phyloP scores from a whole-genome alignment of 495 filamentous ascomycete species.

The Penicillium arizonense region DNA sequence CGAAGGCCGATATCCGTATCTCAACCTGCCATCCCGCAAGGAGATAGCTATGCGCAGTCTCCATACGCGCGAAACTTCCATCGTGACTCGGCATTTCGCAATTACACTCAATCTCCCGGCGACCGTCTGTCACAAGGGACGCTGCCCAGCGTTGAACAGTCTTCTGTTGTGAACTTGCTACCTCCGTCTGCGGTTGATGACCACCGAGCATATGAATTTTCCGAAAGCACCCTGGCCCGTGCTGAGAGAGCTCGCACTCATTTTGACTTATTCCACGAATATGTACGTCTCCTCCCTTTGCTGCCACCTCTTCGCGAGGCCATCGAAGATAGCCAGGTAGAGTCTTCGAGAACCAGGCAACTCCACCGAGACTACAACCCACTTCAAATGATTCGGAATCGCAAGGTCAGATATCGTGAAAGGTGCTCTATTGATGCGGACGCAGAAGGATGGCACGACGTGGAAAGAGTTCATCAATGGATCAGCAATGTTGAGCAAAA shows the following conservation, averaged over 20 bases:
- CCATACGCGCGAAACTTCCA: conserved; percentile 13
- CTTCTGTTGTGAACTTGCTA: conserved; percentile 29
- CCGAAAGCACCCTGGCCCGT: conserved; percentile 71
- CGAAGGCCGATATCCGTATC: conserved; percentile 43
- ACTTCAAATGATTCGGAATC: conserved; percentile 81
- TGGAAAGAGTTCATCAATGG: conserved; percentile 68
- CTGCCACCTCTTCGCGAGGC: conserved; percentile 60
- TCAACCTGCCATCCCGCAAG: conserved; percentile 12
- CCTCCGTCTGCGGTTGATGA: conserved; percentile 31
- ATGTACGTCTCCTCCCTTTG: conserved; percentile 70
- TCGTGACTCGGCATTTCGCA: conserved; percentile 16
- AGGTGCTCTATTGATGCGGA: conserved; percentile 67
- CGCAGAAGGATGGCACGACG: conserved; percentile 73
- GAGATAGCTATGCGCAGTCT: conserved; percentile 17
- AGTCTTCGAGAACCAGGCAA: conserved; percentile 2
- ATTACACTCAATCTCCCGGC: conserved; percentile 12
- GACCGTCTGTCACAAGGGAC: conserved; percentile 11
- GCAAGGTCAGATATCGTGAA: conserved; percentile 73
- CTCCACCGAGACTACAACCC: conserved; percentile 69
- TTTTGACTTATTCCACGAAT: conserved; percentile 78
- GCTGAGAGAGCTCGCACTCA: conserved; percentile 75
- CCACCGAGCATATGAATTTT: conserved; percentile 59
- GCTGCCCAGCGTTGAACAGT: conserved; percentile 9
- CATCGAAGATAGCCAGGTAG: not conserved
- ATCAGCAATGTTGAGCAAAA: conserved; percentile 62